Evolutionary conservation across 148 eudicot genomes (phyloP), one percentile per base, ranked within the genome.

Genomic region (Persicaria tinctoria): DNA sequence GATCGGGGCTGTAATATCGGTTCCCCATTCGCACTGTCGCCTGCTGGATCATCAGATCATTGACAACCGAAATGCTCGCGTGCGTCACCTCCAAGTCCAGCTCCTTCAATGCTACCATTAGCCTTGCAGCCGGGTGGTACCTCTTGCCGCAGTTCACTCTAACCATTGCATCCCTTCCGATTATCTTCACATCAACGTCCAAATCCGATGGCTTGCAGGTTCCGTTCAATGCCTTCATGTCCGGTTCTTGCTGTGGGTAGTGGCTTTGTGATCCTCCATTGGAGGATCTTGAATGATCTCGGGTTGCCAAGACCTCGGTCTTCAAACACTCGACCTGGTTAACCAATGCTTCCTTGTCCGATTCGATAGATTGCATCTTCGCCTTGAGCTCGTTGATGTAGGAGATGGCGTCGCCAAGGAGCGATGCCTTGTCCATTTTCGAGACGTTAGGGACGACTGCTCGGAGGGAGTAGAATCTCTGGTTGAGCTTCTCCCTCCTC

Each of bases 391-490:
- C 99, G 20, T 89, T 86, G 27, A 95, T 95, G 79, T 87, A 95
- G 0, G 96, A 79, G 9, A 92, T 90, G 6, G 99, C 96, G 55
- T 95, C 99, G 0, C 99, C 99, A 1, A 95, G 76, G 0, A 95
- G 86, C 0, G 99, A 95, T 3, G 99, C 99, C 49, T 95, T 95
- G 78, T 95, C 99, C 99, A 95, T 95, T 49, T 95, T 95, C 0
- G 99, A 95, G 12, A 95, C 99, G 45, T 95, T 95, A 0, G 99
- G 99, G 41, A 95, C 99, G 0, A 95, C 97, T 0, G 97, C 99
- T 49, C 99, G 56, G 0, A 95, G 76, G 0, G 99, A 91, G 57
- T 95, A 95, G 83, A 95, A 95, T 45, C 81, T 86, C 75, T 95
- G 99, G 76, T 95, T 95, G 5, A 95, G 86, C 87, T 95, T 95